Base-by-base conservation (phyloP, 2,329 filamentous ascomycete species). In the Nemania serpens region DNA sequence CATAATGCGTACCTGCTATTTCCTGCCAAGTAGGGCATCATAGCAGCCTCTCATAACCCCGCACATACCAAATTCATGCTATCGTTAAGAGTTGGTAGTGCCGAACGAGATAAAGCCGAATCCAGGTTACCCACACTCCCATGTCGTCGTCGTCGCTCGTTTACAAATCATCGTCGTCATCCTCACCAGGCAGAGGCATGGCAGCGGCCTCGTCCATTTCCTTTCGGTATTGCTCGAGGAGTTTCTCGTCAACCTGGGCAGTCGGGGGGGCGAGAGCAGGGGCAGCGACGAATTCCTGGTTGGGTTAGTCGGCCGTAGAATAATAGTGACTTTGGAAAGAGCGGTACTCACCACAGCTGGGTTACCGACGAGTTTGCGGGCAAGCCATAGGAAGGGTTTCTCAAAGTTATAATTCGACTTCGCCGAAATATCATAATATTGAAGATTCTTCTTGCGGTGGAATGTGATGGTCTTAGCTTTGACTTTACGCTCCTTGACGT, bases 371-470 rank as follows among this genome's bases (percentile, higher is more conserved):
- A 99, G 89, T 89, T 99, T 99, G 80, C 95, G 89, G 72, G 93
- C 94, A 74, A 99, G 90, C 95, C 95, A 98, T 74, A 98, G 90
- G 91, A 99, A 98, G 67, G 94, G 94, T 88, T 98, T 99, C 89
- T 98, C 94, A 81, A 98, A 98, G 89, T 98, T 98, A 85, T 99
- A 98, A 87, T 98, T 98, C 76, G 93, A 97, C 86, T 98, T 99
- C 81, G 95, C 95, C 43, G 93, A 97, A 79, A 98, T 98, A 74
- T 98, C 95, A 87, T 99, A 99, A 88, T 98, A 99, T 83, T 99
- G 95, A 55, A 99, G 89, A 83, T 98, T 99, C 90, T 99, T 99
- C 91, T 99, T 99, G 83, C 95, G 92, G 88, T 99, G 95, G 91
- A 99, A 99, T 70, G 95, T 99, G 82, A 99, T 99, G 78, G 94